Percentiles rank a stretch among this genome's conserved stretches.
Conservation (phyloP, 2,329 filamentous ascomycete genomes). For the Talaromyces piceae region DNA sequence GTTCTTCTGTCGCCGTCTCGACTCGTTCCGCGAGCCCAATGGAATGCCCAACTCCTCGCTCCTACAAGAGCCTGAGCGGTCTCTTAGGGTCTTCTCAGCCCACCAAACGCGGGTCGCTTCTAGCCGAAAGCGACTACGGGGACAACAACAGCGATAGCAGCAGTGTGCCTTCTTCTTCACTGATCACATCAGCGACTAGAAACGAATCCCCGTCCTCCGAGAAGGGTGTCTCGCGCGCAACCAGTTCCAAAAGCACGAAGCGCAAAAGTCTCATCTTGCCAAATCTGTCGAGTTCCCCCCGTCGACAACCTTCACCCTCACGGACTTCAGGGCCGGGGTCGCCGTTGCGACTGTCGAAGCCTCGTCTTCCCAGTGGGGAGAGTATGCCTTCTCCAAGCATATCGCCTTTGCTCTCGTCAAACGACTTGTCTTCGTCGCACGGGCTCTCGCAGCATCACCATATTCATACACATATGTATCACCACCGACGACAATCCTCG, state of each 20-base stretch:
- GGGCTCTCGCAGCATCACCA: conserved; percentile 48
- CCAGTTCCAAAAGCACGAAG: conserved; percentile 75
- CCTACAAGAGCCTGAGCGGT: conserved; percentile 57
- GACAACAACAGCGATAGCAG: conserved; percentile 75
- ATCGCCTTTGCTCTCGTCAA: conserved; percentile 76
- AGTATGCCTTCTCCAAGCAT: conserved; percentile 72
- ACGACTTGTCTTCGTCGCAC: conserved; percentile 53
- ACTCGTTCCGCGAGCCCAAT: conserved; percentile 83
- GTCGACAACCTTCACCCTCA: conserved; percentile 82
- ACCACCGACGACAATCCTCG: conserved; percentile 85
- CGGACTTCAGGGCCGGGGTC: conserved; percentile 69
- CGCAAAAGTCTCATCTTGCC: conserved; percentile 80
- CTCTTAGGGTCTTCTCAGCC: conserved; percentile 50
- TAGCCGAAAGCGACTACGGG: conserved; percentile 78
- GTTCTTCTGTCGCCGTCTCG: conserved; percentile 62
- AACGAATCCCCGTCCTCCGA: conserved; percentile 91
- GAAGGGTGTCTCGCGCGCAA: conserved; percentile 66
- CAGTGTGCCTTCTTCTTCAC: conserved; percentile 63
- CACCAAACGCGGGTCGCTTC: conserved; percentile 68
- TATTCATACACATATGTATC: conserved; percentile 41
- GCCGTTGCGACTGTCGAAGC: conserved; percentile 77
- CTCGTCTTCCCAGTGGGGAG: conserved; percentile 55
- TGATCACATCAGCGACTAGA: conserved; percentile 61
- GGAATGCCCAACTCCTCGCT: conserved; percentile 85
- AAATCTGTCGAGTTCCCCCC: conserved; percentile 64